Evolutionary conservation across 179 eudicot species (phyloP), one percentile per base, ranked within the genome.

Genomic region (Dionaea muscipula): DNA sequence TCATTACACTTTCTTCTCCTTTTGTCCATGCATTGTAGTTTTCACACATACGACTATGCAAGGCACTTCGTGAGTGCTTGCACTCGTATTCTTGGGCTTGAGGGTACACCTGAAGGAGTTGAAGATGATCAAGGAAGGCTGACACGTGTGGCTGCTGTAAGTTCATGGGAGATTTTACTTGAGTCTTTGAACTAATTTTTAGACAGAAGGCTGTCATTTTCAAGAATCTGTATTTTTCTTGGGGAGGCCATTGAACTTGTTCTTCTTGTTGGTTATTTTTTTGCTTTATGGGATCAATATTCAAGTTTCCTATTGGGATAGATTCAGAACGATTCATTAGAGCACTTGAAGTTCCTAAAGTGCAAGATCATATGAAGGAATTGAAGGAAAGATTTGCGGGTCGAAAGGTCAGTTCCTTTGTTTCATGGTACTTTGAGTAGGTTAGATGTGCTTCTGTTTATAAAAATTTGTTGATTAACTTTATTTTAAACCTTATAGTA

Each of bases 41-140:
- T 91, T 63, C 98, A 91, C 68, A 91, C 98, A 24, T 91, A 91
- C 65, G 98, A 91, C 54, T 91, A 91, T 70, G 98, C 94, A 41
- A 82, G 98, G 76, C 98, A 91, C 71, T 91, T 91, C 65, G 93
- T 91, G 20, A 91, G 98, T 79, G 94, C 98, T 39, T 91, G 98
- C 57, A 91, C 98, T 65, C 96, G 98, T 62, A 91, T 91, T 57
- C 89, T 91, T 68, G 98, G 86, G 60, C 85, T 91, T 62, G 98
- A 91, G 77, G 98, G 98, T 65, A 91, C 96, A 57, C 98, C 98
- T 37, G 98, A 91, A 79, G 98, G 98, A 63, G 97, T 90, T 28
- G 97, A 75, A 65, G 80, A 90, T 67, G 89, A 83, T 75, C 87
- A 90, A 65, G 97, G 95, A 55, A 80, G 85, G 72, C 64, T 91